phyloP scores from a whole-genome alignment of 768 basidiomycete genomes.

The Hericium alpestre region DNA sequence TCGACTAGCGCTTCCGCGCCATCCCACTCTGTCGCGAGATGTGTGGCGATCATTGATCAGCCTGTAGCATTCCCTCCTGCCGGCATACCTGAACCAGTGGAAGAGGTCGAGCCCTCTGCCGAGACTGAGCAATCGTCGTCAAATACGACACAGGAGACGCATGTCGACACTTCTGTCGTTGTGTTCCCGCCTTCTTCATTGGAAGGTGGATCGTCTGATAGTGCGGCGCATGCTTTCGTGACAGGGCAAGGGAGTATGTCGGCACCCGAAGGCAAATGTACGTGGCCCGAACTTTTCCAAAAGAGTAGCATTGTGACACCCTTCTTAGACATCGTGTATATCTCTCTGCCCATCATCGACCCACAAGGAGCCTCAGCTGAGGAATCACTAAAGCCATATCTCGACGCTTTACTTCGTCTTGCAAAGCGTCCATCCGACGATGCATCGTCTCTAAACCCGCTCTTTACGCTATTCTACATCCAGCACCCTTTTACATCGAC shows the following conservation, averaged over 20 bases:
- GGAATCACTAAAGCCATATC: slow-evolving; percentile 19
- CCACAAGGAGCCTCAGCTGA: slow-evolving; percentile 7
- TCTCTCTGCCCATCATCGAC: slow-evolving; percentile 8
- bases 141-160: not conserved
- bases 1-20: slow-evolving; percentile 1
- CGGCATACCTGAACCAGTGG: slow-evolving; percentile 20
- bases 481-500: not conserved
- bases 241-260: slow-evolving; percentile 68
- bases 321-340: slow-evolving; percentile 11
- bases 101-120: slow-evolving; percentile 8
- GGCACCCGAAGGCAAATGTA: slow-evolving; percentile 65
- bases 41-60: slow-evolving; percentile 40
- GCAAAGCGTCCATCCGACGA: not conserved
- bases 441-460: not conserved
- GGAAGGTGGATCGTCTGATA: slow-evolving; percentile 32
- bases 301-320: not conserved
- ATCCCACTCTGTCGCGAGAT: slow-evolving; percentile 28
- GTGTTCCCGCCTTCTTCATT: slow-evolving; percentile 67
- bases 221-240: slow-evolving; percentile 47
- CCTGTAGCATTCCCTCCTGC: slow-evolving; percentile 24
- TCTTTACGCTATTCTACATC: slow-evolving; percentile 7
- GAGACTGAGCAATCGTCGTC: not conserved
- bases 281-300: slow-evolving; percentile 15
- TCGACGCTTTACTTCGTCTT: slow-evolving; percentile 13
- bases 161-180: slow-evolving; percentile 55